phyloP scores from a whole-genome alignment of 1,139 yeast species.

The Starmera stellimalicola region DNA sequence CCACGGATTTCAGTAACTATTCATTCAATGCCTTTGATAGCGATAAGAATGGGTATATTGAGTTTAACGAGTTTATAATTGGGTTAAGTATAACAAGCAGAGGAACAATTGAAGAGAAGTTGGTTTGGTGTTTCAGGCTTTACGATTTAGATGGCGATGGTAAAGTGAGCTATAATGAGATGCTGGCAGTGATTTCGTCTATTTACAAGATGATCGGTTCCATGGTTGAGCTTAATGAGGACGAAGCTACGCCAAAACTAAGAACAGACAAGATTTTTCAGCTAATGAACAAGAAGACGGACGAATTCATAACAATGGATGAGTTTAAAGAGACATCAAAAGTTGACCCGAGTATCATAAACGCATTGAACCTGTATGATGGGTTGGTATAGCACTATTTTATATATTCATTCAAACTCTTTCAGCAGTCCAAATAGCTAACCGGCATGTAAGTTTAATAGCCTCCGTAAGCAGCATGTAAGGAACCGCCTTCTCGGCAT shows the following conservation, averaged over 20 bases:
- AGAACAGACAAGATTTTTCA: slow-evolving; percentile 76
- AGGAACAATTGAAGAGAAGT: slow-evolving; percentile 80
- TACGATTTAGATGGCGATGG: slow-evolving; percentile 83
- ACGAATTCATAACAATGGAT: slow-evolving; percentile 61
- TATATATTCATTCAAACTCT: slow-evolving; percentile 34
- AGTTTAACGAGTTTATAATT: slow-evolving; percentile 85
- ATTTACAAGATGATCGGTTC: slow-evolving; percentile 94
- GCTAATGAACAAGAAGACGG: slow-evolving; percentile 60
- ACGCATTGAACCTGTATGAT: slow-evolving; percentile 73
- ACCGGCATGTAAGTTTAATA: slow-evolving; percentile 71
- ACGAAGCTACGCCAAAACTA: slow-evolving; percentile 85
- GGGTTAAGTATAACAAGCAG: slow-evolving; percentile 84
- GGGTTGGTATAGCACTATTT: slow-evolving; percentile 48
- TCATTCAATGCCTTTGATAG: slow-evolving; percentile 85
- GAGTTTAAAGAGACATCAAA: slow-evolving; percentile 81
- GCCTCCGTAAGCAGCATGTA: slow-evolving; percentile 81
- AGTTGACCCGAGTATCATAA: slow-evolving; percentile 71
- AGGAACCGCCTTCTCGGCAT: slow-evolving; percentile 90
- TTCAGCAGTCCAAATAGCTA: slow-evolving; percentile 92
- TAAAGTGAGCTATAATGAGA: slow-evolving; percentile 61
- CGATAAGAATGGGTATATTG: slow-evolving; percentile 74
- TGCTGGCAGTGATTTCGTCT: slow-evolving; percentile 70
- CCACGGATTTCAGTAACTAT: slow-evolving; percentile 81
- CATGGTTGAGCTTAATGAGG: slow-evolving; percentile 87
- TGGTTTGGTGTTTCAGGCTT: slow-evolving; percentile 78